phyloP scores from a whole-genome alignment of 768 basidiomycete genomes.

The Tulasnella sp. region DNA sequence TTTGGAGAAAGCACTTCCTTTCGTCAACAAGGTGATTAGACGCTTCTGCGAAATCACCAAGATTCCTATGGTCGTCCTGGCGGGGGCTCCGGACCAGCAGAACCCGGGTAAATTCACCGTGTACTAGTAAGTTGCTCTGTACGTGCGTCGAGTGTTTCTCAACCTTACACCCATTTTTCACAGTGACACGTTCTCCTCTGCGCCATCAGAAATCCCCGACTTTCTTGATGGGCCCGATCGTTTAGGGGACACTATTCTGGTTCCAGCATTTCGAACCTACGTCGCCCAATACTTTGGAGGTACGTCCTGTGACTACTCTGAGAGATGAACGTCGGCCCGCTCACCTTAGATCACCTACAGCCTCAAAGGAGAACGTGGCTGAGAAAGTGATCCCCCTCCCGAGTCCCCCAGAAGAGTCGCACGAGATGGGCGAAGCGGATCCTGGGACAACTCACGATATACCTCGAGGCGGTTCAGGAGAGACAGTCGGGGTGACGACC shows the following conservation, averaged over 20 bases:
- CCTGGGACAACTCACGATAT: no score
- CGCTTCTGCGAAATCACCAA: not conserved
- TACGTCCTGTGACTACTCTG: not conserved
- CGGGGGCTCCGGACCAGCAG: not conserved
- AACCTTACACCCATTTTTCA: not conserved
- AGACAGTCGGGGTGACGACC: not conserved
- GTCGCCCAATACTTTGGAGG: not conserved
- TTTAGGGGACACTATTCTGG: not conserved
- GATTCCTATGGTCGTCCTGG: not conserved
- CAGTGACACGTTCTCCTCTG: not conserved
- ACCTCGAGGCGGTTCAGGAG: not conserved
- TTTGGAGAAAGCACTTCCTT: not conserved
- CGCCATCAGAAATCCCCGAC: not conserved
- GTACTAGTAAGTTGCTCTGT: not conserved
- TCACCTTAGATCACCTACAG: not conserved
- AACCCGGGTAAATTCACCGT: not conserved
- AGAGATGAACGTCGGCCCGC: not conserved
- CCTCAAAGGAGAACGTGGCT: not conserved
- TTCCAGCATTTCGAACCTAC: not conserved
- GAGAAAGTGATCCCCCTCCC: not conserved
- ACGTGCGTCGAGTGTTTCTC: not conserved
- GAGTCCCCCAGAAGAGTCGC: not conserved
- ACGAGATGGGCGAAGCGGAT: not conserved
- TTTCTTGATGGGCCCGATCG: not conserved
- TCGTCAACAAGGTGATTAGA: not conserved